These are phyloP conservation scores for Penicillium turbatum DNA, from an alignment of 495 filamentous ascomycete species.

Conservation along the genomic window DNA sequence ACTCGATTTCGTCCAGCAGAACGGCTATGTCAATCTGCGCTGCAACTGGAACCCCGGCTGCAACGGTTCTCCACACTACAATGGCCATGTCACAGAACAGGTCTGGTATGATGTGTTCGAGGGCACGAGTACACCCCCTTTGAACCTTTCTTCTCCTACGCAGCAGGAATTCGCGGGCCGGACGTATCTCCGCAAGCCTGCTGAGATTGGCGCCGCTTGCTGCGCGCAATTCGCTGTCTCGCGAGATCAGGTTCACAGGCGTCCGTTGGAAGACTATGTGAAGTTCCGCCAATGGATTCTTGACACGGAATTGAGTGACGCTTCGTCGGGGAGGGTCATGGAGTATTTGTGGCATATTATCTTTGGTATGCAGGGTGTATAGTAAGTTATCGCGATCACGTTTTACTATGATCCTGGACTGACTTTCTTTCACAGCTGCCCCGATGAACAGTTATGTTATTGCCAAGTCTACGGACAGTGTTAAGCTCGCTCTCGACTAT, in stretches of 20 bases:
- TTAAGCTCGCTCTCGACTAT: conserved; percentile 13
- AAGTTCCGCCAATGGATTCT: conserved; percentile 65
- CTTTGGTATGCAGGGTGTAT: conserved; percentile 49
- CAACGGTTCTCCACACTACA: conserved; percentile 44
- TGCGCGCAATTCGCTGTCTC: conserved; percentile 68
- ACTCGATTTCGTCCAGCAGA: conserved; percentile 46
- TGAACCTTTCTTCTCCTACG: conserved; percentile 25
- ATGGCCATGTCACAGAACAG: conserved; percentile 54
- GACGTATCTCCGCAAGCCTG: conserved; percentile 28
- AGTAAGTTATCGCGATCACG: conserved; percentile 26
- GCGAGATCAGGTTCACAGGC: conserved; percentile 46
- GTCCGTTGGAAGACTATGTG: conserved; percentile 56
- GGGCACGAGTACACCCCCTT: conserved; percentile 47
- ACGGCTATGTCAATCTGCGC: conserved; percentile 63
- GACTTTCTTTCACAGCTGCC: conserved; percentile 33
- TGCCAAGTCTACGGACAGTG: conserved; percentile 49
- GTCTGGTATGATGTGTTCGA: conserved; percentile 54
- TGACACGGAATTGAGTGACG: conserved; percentile 54
- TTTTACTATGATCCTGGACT: neutral
- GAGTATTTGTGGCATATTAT: conserved; percentile 72
- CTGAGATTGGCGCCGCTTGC: conserved; percentile 44
- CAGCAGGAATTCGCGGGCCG: conserved; percentile 10
- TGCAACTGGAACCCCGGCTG: conserved; percentile 65
- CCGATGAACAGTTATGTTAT: conserved; percentile 44
- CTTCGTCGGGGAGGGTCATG: conserved; percentile 64